Evolutionary conservation across 768 basidiomycete genomes (phyloP).

Genomic region (Boletus rufocinnamomeus): DNA sequence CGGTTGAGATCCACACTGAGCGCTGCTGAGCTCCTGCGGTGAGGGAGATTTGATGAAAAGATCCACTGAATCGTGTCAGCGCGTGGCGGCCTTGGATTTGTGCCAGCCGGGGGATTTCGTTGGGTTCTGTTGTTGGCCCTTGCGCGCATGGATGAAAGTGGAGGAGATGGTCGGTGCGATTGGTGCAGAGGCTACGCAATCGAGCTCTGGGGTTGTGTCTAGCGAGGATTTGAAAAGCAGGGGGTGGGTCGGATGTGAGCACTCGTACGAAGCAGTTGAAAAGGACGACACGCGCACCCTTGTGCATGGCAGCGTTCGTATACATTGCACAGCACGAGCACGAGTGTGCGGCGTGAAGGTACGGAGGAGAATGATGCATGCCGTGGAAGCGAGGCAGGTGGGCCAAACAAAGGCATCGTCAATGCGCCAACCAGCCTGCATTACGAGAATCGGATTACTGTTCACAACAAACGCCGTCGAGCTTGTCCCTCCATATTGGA

Average conservation of each 20-base stretch:
- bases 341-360: conserved; percentile 35
- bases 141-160: conserved; percentile 26
- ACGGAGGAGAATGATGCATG: conserved; percentile 26
- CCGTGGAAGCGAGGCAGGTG: conserved; percentile 27
- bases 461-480: background rate
- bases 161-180: conserved; percentile 12
- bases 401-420: conserved; percentile 4
- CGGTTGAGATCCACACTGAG: conserved; percentile 62
- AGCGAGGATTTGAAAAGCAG: conserved; percentile 6
- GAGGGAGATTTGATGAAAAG: conserved; percentile 71
- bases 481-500: background rate
- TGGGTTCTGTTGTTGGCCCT: conserved; percentile 28
- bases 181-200: conserved; percentile 13
- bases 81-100: conserved; percentile 34
- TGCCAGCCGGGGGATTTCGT: conserved; percentile 24
- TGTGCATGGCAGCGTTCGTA: conserved; percentile 26
- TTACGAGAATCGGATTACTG: conserved; percentile 1
- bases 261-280: conserved; percentile 18
- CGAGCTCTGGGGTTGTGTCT: conserved; percentile 3
- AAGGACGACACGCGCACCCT: conserved; percentile 28
- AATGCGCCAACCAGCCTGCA: conserved; percentile 9
- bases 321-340: conserved; percentile 30
- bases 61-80: conserved; percentile 65
- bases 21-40: conserved; percentile 58
- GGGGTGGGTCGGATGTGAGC: conserved; percentile 12